Base-by-base conservation (phyloP, 139 green algal genomes). In the Chlamydomonas sp. region DNA sequence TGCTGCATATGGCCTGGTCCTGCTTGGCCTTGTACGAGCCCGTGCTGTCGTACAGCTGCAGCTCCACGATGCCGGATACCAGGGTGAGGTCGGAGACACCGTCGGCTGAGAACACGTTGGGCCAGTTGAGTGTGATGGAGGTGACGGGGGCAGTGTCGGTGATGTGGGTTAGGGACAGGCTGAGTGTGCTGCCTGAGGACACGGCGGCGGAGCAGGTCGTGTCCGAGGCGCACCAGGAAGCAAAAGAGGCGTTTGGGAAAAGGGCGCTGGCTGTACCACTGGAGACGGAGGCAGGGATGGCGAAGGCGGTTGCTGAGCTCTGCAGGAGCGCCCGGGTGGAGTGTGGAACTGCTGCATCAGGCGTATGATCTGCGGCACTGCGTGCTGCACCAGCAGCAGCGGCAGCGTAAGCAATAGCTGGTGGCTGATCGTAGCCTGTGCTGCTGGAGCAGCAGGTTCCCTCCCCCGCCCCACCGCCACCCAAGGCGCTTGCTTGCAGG, bases 81-180 rank as follows among this genome's bases (percentile, higher is more conserved):
- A 86, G 69, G 18, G 76, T 57, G 4, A 85, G 57, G 5, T n/a
- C n/a, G 2, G 80, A 85, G 5, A 85, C 57, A 6, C 80, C 80
- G 5, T 66, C 49, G 67, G 66, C 80, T 12, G 20, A 77, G 15
- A 85, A 85, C 1, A 78, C 58, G 68, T 69, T 85, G 16, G 71
- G 71, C 82, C 82, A 86, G 72, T 86, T 86, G n/a, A 86, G 61
- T 1, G 82, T 86, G 82, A 63, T 49, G 68, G 68, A 9, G 59
- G 59, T 60, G 58, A 86, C 18, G 6, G 74, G 6, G 9, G 74
- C 8, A 7, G 82, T 4, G 82, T 79, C 20, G n/a, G 82, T 73
- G 82, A 74, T 9, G 72, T 86, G 17, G 3, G 49, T 10, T 10
- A 86, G 82, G n/a, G 71, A 20, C 10, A 86, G 82, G 20, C 2